These are phyloP conservation scores for Fusarium napiforme DNA, from an alignment of 2,329 filamentous ascomycete species.

Conservation along the genomic window DNA sequence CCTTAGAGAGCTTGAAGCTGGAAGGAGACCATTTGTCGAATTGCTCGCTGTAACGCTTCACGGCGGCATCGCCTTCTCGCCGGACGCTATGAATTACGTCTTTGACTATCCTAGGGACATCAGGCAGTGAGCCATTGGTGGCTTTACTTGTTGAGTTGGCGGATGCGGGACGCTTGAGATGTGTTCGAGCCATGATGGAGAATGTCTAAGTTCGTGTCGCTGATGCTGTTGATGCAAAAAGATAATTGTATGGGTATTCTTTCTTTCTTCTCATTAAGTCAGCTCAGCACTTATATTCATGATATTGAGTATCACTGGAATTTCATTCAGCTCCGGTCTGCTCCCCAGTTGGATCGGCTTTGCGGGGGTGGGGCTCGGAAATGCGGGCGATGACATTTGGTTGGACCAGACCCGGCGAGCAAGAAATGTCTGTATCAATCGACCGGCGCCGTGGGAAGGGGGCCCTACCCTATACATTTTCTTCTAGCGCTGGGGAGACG, in stretches of 20 bases:
- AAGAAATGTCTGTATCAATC: no score
- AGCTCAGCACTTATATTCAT: no score
- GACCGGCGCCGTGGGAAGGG: no score
- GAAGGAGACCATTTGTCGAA: background rate
- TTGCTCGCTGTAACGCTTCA: background rate
- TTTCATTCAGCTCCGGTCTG: rapidly evolving
- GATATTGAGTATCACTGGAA: background rate
- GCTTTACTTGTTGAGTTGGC: background rate
- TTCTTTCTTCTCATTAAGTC: background rate
- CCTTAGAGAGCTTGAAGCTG: background rate
- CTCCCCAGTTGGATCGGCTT: background rate
- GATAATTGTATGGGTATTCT: rapidly evolving
- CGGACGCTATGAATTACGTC: background rate
- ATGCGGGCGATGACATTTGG: background rate
- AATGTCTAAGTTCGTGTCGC: background rate
- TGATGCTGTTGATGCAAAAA: background rate
- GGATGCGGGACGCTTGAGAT: background rate
- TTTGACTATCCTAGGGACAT: background rate
- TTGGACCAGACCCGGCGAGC: background rate
- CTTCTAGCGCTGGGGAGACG: rapidly evolving
- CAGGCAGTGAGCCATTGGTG: background rate
- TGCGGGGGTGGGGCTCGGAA: background rate
- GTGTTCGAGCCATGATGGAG: background rate
- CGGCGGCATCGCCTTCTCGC: background rate
- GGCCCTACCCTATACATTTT: background rate